These are phyloP conservation scores for Athelia sp. DNA, from an alignment of 1,284 basidiomycete species.

Conservation along the genomic window DNA sequence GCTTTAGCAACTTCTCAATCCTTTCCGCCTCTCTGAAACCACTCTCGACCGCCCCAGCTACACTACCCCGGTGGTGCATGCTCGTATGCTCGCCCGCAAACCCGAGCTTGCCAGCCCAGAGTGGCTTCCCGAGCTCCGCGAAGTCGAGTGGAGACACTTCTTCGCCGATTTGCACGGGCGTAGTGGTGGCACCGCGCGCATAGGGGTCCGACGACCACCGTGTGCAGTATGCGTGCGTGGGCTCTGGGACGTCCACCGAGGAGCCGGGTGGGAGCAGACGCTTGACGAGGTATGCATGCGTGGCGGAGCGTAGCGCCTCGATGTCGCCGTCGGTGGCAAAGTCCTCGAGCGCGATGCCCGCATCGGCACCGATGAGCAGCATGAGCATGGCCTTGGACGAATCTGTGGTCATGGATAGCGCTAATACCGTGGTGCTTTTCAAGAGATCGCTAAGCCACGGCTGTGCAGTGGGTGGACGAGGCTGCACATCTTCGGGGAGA, in stretches of 20 bases:
- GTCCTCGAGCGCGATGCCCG: neutral
- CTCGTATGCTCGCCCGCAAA: constrained; percentile 17
- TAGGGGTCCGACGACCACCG: constrained; percentile 12
- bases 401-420: constrained; percentile 2
- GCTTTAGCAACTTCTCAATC: neutral
- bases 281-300: too few relatives aligned
- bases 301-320: neutral
- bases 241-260: constrained; percentile 1
- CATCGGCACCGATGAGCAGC: neutral
- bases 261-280: too few relatives aligned
- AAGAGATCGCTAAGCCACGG: too few relatives aligned
- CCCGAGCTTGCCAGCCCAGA: constrained; percentile 13
- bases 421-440: too few relatives aligned
- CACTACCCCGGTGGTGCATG: constrained; percentile 11
- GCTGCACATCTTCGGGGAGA: constrained; percentile 2
- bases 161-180: constrained; percentile 8
- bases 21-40: constrained; percentile 12
- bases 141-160: constrained; percentile 12
- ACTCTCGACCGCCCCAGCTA: constrained; percentile 13
- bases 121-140: constrained; percentile 12
- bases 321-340: constrained; percentile 1
- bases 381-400: constrained; percentile 5
- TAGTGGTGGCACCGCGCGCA: constrained; percentile 12
- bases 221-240: neutral
- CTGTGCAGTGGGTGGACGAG: neutral